Percentiles rank a stretch among this genome's conserved stretches.
Evolutionary conservation across 257 asterid genomes (phyloP).

Genomic region (Forsythia viridissima): DNA sequence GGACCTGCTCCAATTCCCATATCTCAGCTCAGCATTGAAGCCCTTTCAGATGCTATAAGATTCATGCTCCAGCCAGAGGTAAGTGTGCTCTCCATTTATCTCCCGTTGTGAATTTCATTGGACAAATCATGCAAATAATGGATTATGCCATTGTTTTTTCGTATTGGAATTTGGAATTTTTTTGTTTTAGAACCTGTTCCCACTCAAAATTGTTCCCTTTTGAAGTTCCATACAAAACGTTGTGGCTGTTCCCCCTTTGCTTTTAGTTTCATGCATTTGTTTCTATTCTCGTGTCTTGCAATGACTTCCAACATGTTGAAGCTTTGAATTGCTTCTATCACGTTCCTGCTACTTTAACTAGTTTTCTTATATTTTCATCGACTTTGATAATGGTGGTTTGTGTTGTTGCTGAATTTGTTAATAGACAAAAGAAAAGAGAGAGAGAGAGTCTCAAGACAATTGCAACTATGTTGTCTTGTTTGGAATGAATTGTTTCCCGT

Average conservation of each 20-base stretch:
- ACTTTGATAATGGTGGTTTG: too few relatives aligned
- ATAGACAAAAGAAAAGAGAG: too few relatives aligned
- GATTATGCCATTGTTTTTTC: neutral
- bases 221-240: neutral
- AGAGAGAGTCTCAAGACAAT: too few relatives aligned
- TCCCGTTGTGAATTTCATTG: neutral
- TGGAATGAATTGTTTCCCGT: too few relatives aligned
- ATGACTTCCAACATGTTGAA: too few relatives aligned
- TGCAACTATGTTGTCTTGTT: too few relatives aligned
- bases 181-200: neutral
- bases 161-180: neutral
- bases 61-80: conserved; percentile 98
- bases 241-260: neutral
- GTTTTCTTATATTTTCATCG: too few relatives aligned
- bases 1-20: conserved; percentile 94
- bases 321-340: too few relatives aligned
- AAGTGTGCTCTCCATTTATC: neutral
- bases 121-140: neutral
- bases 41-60: conserved; percentile 81
- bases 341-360: too few relatives aligned
- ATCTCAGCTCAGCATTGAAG: conserved; percentile 69
- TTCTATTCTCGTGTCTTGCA: neutral
- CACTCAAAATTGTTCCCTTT: neutral
- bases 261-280: neutral
- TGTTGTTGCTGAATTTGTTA: neutral